These are phyloP conservation scores for Ilex aquifolium DNA, from an alignment of 257 asterid genomes.

Conservation along the genomic window DNA sequence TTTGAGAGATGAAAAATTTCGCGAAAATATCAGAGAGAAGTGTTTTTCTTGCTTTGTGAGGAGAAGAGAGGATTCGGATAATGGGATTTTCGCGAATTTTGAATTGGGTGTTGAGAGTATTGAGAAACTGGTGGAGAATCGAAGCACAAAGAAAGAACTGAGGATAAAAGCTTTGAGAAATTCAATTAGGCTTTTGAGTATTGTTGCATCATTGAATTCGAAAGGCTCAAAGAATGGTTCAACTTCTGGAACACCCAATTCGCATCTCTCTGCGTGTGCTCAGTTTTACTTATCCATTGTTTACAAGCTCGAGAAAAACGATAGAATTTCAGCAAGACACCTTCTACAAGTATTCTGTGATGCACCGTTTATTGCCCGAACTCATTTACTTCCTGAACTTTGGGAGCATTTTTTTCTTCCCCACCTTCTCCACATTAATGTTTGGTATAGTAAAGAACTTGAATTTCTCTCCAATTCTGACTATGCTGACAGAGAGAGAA, in stretches of 20 bases:
- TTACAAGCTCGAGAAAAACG: conserved; percentile 51
- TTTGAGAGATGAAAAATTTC: conserved; percentile 34
- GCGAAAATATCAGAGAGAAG: conserved; percentile 32
- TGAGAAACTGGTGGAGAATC: conserved; percentile 41
- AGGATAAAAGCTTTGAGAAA: conserved; percentile 38
- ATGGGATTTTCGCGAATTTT: conserved; percentile 29
- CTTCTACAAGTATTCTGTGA: conserved; percentile 53
- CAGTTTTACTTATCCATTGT: conserved; percentile 61
- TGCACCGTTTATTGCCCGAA: conserved; percentile 60
- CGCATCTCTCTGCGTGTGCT: conserved; percentile 58
- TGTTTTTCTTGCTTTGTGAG: conserved; percentile 40
- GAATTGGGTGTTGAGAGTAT: conserved; percentile 48
- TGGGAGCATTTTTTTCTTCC: conserved; percentile 90
- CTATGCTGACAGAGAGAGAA: conserved; percentile 27
- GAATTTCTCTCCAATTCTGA: conserved; percentile 29
- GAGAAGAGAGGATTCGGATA: conserved; percentile 15
- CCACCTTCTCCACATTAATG: conserved; percentile 78
- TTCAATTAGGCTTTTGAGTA: conserved; percentile 42
- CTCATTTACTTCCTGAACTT: conserved; percentile 59
- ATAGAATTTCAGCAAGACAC: conserved; percentile 52
- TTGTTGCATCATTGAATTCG: conserved; percentile 35
- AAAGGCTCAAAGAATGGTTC: conserved; percentile 11
- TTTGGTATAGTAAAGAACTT: conserved; percentile 61
- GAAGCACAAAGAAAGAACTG: conserved; percentile 25
- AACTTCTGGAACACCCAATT: conserved; percentile 20